Base-by-base conservation (phyloP, 257 asterid species). In the Euphrasia confusa region DNA sequence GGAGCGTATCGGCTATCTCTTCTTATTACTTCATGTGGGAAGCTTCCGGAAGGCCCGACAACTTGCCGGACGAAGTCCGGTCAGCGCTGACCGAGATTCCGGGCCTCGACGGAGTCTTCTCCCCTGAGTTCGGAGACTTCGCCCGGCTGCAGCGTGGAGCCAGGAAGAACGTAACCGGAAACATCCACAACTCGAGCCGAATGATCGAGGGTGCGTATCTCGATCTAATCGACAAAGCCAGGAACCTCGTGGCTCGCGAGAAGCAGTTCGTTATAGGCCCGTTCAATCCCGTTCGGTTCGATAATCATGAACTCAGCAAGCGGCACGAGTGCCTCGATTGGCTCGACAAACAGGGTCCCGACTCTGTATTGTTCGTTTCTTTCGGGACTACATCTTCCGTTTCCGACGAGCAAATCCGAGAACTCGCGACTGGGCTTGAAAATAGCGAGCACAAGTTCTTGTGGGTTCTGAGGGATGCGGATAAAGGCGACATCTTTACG, bases 251-350 rank as follows among this genome's bases (percentile, higher is more conserved):
- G 49, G 39, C 0, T 77, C 68, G 13, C n/a, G 54, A 54, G 0
- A 61, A 33, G 42, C 6, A 40, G 7, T 78, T 73, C 69, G 83
- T 73, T 24, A 2, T 78, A 0, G 78, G 83, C 10, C 92, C 86
- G 0, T 69, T 84, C 33, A 24, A 75, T 40, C 81, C 83, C 0
- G 45, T 68, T 5, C 80, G 84, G 0, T 7, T 53, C 66, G 66
- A 77, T 2, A 70, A 67, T 12, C 24, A 69, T 24, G 60, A 63
- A 63, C 24, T 3, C 79, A 3, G 50, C n/a, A 12, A 1, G 17
- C 12, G 17, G 50, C 77, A 76, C 45, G 10, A 14, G 59, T 73
- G 78, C 63, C 33, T 72, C 7, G 45, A 57, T 5, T 72, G 77
- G 78, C 80, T 71, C 10, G 76, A 75, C 4, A 58, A 67, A 11